Evolutionary conservation across 306 rosid species (phyloP).

Genomic region (Gillenia trifoliata): DNA sequence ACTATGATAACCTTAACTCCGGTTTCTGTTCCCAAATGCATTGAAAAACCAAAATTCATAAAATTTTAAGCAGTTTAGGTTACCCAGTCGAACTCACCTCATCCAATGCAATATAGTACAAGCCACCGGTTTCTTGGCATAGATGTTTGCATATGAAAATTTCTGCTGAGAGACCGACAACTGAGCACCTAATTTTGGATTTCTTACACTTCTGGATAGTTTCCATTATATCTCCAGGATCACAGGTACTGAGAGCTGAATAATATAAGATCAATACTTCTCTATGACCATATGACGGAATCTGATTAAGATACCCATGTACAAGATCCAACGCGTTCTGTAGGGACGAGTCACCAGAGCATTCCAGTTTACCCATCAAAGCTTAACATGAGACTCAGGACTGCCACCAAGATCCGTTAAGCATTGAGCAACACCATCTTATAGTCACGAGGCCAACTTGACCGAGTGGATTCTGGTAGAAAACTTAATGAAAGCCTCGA

Average conservation of each 20-base stretch:
- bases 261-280: slow-evolving; percentile 83
- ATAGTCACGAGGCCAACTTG: slow-evolving; percentile 79
- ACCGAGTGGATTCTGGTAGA: slow-evolving; percentile 94
- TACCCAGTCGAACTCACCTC: slow-evolving; percentile 56
- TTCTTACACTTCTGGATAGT: slow-evolving; percentile 85
- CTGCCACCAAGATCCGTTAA: slow-evolving; percentile 94
- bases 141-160: slow-evolving; percentile 86
- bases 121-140: slow-evolving; percentile 93
- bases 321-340: slow-evolving; percentile 93
- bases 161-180: slow-evolving; percentile 94
- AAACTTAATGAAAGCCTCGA: slow-evolving; percentile 75
- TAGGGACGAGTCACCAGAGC: slow-evolving; percentile 91
- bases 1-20: too few species aligned
- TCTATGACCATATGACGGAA: slow-evolving; percentile 90
- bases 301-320: slow-evolving; percentile 66
- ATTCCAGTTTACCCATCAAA: slow-evolving; percentile 87
- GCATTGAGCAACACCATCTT: slow-evolving; percentile 74
- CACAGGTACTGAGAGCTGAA: slow-evolving; percentile 94
- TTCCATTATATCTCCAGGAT: slow-evolving; percentile 95
- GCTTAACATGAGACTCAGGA: slow-evolving; percentile 89
- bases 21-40: background rate
- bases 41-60: background rate
- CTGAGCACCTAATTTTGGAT: slow-evolving; percentile 91
- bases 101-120: slow-evolving; percentile 72
- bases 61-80: background rate